Evolutionary conservation across 257 asterid genomes (phyloP), one percentile per base, ranked within the genome.

Genomic region (Gentiana dahurica): DNA sequence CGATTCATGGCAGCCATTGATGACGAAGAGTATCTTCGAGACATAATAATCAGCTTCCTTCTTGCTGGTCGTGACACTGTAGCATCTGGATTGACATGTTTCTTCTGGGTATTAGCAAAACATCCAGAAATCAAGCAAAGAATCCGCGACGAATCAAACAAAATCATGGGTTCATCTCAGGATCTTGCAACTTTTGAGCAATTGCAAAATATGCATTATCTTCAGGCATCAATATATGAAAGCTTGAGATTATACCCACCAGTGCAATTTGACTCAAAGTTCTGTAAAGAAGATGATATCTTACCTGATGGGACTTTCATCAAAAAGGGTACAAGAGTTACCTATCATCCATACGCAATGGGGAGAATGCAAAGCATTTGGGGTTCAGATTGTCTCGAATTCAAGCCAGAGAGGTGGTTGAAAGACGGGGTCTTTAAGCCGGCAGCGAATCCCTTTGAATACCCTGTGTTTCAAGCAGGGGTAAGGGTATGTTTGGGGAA

Each of bases 251-350:
- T 89, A 1, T 89, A 89, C 52, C 97, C 97, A 2, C 97, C 97
- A n/a, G 97, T 89, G 55, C 95, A 77, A 53, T 89, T 95, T 94
- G 97, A 89, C 69, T 87, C 96, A 0, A 87, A 87, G 54, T 89
- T 84, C 45, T 89, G 94, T 2, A 76, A 59, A 2, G 63, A 51
- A 1, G 89, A 79, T 62, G 97, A 89, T 54, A 55, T 78, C 2
- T 61, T 89, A 53, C 95, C 94, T 0, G 97, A 89, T 32, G 97
- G 97, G 0, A 86, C 95, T 3, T 24, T 24, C 0, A 4, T 57
- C 9, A 38, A 50, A 24, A 68, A 75, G 4, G 94, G 95, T 5
- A 86, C 81, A 64, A 63, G 94, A 63, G 88, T 87, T 6, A 87
- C 95, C 3, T 83, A 81, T 61, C 84, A 84, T 55, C 92, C 87